Conservation (phyloP, 345 rosid genomes). For the Melaleuca alternifolia region DNA sequence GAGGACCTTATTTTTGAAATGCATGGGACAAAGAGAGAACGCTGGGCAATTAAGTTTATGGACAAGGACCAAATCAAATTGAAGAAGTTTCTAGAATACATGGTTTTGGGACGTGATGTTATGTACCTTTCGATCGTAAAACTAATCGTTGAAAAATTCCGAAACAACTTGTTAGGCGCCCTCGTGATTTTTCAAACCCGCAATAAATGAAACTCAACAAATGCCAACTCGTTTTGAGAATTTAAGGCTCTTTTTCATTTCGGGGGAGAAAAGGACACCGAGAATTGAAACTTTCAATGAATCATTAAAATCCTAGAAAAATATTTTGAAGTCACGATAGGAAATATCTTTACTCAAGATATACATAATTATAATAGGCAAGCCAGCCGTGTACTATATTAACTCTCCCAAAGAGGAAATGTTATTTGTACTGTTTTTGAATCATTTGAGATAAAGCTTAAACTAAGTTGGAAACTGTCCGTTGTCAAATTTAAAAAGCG, state of each 20-base stretch:
- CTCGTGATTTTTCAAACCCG: neutral
- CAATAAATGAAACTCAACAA: neutral
- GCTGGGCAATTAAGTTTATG: neutral
- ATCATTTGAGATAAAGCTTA: neutral
- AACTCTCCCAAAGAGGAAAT: neutral
- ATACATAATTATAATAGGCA: neutral
- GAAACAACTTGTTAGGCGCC: neutral
- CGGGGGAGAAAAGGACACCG: neutral
- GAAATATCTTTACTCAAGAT: neutral
- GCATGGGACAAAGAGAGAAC: neutral
- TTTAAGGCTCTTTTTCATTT: fast-evolving
- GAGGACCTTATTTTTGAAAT: neutral
- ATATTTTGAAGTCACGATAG: too few relatives aligned
- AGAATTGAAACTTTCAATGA: neutral
- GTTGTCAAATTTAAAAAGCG: neutral
- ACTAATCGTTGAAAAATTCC: neutral
- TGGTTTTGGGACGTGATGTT: neutral
- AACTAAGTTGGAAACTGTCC: neutral
- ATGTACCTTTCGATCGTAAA: neutral
- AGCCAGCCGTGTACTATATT: neutral
- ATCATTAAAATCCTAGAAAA: neutral
- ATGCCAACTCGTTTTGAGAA: neutral
- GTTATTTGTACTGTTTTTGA: neutral
- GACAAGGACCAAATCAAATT: neutral
- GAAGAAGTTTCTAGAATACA: neutral